phyloP scores from a whole-genome alignment of 148 eudicot genomes.

The Rhododendron kiyosumense region DNA sequence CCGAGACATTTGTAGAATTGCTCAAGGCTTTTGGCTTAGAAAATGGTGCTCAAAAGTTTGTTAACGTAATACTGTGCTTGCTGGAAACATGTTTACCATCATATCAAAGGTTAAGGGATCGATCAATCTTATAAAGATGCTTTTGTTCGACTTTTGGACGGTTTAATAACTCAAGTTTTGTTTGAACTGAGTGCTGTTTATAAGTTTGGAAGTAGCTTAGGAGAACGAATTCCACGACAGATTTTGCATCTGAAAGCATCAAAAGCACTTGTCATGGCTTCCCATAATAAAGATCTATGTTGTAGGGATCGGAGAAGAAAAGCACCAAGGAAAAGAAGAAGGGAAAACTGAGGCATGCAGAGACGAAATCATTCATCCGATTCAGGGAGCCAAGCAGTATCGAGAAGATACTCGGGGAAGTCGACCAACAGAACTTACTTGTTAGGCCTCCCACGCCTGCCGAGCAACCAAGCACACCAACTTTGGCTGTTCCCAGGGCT shows the following conservation, averaged over 20 bases:
- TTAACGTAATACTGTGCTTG: not conserved
- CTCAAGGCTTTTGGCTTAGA: constrained; percentile 1
- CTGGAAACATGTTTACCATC: not conserved
- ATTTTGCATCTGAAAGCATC: not conserved
- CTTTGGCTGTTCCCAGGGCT: constrained; percentile 36
- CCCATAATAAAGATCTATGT: constrained; percentile 4
- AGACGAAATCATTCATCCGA: constrained; percentile 69
- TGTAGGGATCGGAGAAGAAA: constrained; percentile 67
- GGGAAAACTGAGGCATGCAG: constrained; percentile 56
- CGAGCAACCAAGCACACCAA: constrained; percentile 39
- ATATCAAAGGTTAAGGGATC: not conserved
- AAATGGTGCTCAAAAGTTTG: not conserved
- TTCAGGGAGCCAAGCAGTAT: constrained; percentile 90
- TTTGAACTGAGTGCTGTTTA: not conserved
- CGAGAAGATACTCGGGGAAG: constrained; percentile 87
- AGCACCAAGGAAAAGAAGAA: constrained; percentile 70
- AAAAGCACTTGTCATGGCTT: not conserved
- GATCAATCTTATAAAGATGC: not conserved
- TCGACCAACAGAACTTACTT: constrained; percentile 43
- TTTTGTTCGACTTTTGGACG: not conserved
- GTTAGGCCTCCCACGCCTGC: constrained; percentile 40
- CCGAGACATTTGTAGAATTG: not conserved
- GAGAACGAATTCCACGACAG: not conserved
- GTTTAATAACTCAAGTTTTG: not conserved
- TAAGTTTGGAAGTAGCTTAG: not conserved